Percentiles rank a stretch among this genome's conserved stretches.
Evolutionary conservation across 2,329 filamentous ascomycete genomes (phyloP).

Genomic region (Colletotrichum sp.): DNA sequence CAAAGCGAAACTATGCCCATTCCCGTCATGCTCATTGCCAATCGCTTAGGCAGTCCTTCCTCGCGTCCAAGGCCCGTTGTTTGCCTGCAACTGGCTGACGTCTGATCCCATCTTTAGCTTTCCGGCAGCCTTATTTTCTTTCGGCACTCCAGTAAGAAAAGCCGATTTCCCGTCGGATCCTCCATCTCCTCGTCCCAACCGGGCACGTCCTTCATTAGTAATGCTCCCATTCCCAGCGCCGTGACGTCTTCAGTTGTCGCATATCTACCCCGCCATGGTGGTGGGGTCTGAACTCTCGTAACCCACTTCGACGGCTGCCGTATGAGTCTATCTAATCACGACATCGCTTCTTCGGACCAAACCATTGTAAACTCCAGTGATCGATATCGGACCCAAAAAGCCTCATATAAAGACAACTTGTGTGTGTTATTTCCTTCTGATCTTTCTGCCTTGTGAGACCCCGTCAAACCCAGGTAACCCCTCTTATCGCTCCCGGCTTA

Average conservation of each 20-base stretch:
- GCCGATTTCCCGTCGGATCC: neutral
- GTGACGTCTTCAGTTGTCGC: slow-evolving; percentile 13
- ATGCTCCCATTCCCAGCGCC: neutral
- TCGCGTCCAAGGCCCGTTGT: neutral
- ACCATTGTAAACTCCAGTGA: neutral
- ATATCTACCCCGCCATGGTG: slow-evolving; percentile 15
- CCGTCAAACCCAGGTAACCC: neutral
- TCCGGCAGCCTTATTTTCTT: neutral
- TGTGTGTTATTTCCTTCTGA: neutral
- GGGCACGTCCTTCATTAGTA: neutral
- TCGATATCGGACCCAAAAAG: neutral
- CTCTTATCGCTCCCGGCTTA: neutral
- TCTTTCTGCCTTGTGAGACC: neutral
- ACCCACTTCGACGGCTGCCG: neutral
- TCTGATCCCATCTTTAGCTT: neutral
- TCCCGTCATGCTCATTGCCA: neutral
- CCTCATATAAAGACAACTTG: neutral
- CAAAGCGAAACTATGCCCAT: neutral
- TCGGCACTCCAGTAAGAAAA: neutral
- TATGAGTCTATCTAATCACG: slow-evolving; percentile 15
- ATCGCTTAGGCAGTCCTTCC: neutral
- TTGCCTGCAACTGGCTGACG: neutral
- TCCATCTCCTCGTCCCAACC: neutral
- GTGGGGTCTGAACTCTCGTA: slow-evolving; percentile 3
- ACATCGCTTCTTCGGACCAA: neutral